Evolutionary conservation across 1,139 yeast genomes (phyloP).

Genomic region (Torulaspora globosa): DNA sequence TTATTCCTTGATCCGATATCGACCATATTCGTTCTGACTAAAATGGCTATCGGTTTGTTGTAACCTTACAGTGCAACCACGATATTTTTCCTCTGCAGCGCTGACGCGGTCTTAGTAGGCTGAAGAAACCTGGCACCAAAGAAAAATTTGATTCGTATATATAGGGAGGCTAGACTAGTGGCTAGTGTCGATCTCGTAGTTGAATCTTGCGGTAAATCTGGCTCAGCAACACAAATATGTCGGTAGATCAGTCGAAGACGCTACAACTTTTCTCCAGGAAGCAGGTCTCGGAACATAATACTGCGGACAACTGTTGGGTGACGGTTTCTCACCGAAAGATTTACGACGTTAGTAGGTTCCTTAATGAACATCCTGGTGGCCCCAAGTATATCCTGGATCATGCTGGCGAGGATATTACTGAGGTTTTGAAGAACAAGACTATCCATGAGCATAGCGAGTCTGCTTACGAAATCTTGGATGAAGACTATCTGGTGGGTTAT

Average conservation of each 20-base stretch:
- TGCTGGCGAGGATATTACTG: constrained; percentile 82
- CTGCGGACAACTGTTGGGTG: constrained; percentile 66
- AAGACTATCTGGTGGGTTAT: constrained; percentile 58
- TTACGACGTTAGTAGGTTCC: constrained; percentile 72
- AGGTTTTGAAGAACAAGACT: constrained; percentile 62
- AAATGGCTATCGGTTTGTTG: background rate
- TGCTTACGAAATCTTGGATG: constrained; percentile 86
- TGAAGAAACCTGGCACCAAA: constrained; percentile 4
- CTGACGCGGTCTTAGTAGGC: constrained; percentile 1
- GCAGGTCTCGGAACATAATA: constrained; percentile 49
- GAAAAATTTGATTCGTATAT: constrained; percentile 3
- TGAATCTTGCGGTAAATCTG: background rate
- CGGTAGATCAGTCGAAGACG: constrained; percentile 26
- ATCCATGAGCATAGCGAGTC: constrained; percentile 79
- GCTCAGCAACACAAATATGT: background rate
- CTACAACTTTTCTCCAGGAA: constrained; percentile 44
- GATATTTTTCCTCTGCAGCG: constrained; percentile 2
- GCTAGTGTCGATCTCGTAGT: background rate
- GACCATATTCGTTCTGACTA: background rate
- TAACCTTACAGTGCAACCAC: background rate
- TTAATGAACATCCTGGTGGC: constrained; percentile 88
- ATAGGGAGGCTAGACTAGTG: background rate
- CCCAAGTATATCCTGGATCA: constrained; percentile 62
- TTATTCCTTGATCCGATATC: background rate
- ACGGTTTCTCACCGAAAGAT: constrained; percentile 71